Percentiles rank a stretch among this genome's conserved stretches.
These are phyloP conservation scores for Lipomyces yarrowii DNA, from an alignment of 1,139 yeast species.

Conservation along the genomic window DNA sequence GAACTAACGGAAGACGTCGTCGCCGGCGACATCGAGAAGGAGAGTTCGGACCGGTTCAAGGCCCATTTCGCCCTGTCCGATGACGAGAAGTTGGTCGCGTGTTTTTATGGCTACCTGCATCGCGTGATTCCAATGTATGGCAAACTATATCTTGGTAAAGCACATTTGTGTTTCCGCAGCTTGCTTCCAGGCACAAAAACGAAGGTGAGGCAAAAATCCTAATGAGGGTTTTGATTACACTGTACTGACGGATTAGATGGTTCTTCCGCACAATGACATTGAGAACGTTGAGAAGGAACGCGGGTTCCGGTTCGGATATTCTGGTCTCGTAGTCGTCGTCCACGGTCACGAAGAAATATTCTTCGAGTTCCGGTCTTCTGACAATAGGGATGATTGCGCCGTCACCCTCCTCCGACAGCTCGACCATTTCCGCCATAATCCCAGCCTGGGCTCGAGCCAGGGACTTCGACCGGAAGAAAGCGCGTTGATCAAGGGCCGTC, in stretches of 20 bases:
- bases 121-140: slow-evolving; percentile 81
- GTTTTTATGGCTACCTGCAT: slow-evolving; percentile 72
- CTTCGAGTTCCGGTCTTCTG: slow-evolving; percentile 70
- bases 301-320: slow-evolving; percentile 66
- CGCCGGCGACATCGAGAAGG: slow-evolving; percentile 47
- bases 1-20: slow-evolving; percentile 30
- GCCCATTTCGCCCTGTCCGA: slow-evolving; percentile 65
- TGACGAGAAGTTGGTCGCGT: slow-evolving; percentile 58
- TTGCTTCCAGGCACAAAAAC: slow-evolving; percentile 77
- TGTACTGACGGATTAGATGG: slow-evolving; percentile 50
- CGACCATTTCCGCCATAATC: slow-evolving; percentile 40
- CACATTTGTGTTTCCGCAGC: slow-evolving; percentile 74
- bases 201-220: slow-evolving; percentile 40
- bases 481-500: slow-evolving; percentile 38
- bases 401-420: slow-evolving; percentile 54
- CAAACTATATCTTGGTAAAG: slow-evolving; percentile 69
- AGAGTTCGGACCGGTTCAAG: slow-evolving; percentile 58
- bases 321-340: slow-evolving; percentile 67
- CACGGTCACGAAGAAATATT: slow-evolving; percentile 76
- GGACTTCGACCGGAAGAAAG: slow-evolving; percentile 14
- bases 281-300: slow-evolving; percentile 67
- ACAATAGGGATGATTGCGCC: slow-evolving; percentile 74
- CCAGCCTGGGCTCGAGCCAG: not conserved
- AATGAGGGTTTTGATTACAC: not conserved
- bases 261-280: slow-evolving; percentile 73